Evolutionary conservation across 305 asterid species (phyloP).

Genomic region (Plantago lanceolata): DNA sequence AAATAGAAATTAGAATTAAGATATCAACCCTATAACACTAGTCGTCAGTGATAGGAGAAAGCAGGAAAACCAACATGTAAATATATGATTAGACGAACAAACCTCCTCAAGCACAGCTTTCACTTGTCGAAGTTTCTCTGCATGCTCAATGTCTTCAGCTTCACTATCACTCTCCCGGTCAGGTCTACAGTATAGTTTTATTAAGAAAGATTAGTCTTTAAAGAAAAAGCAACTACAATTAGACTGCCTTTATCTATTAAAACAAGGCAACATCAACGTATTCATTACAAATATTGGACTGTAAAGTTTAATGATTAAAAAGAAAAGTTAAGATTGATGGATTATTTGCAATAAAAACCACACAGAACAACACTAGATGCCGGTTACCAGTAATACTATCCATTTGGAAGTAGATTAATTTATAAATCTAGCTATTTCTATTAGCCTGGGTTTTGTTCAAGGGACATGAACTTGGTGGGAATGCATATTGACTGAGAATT

Average conservation of each 20-base stretch:
- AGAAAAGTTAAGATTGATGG: background rate
- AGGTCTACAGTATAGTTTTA: constrained; percentile 49
- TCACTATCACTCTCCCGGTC: constrained; percentile 95
- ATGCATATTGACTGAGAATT: background rate
- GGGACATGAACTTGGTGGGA: too few relatives aligned
- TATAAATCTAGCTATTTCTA: constrained; percentile 1
- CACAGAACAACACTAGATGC: background rate
- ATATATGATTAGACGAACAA: constrained; percentile 19
- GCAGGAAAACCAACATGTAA: constrained; percentile 4
- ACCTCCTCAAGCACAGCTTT: constrained; percentile 99
- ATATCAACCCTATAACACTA: background rate
- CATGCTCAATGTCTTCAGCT: constrained; percentile 94
- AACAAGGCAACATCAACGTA: constrained; percentile 1
- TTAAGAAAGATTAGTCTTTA: constrained; percentile 21
- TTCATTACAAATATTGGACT: background rate
- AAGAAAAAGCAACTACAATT: constrained; percentile 8
- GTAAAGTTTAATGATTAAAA: background rate
- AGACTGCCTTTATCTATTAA: constrained; percentile 1
- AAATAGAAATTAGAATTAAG: constrained; percentile 17
- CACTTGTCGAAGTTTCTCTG: constrained; percentile 99
- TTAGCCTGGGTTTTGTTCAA: constrained; percentile 4
- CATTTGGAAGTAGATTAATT: constrained; percentile 16
- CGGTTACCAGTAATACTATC: background rate
- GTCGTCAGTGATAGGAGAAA: background rate
- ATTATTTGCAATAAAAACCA: background rate